phyloP scores from a whole-genome alignment of 345 rosid species.

The Toxicodendron radicans region DNA sequence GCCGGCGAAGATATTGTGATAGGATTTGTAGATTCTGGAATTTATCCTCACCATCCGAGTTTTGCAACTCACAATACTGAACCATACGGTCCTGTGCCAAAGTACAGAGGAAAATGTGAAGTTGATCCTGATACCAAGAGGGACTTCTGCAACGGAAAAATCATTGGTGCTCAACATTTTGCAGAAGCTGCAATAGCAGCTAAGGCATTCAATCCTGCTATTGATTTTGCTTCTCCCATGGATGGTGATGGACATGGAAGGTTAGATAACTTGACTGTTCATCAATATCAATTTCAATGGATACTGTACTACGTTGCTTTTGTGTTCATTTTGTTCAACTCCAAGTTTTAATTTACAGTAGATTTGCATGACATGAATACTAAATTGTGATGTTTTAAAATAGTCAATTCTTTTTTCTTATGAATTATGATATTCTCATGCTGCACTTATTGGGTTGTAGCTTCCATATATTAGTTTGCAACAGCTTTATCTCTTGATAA shows the following conservation, averaged over 20 bases:
- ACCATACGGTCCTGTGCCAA: constrained; percentile 87
- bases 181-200: constrained; percentile 96
- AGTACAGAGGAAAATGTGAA: constrained; percentile 93
- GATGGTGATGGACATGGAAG: constrained; percentile 99
- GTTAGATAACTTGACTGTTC: constrained; percentile 33
- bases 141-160: constrained; percentile 87
- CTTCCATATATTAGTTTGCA: background rate
- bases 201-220: constrained; percentile 78
- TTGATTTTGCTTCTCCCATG: constrained; percentile 94
- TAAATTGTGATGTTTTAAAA: background rate
- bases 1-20: constrained; percentile 96
- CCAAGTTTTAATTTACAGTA: constrained; percentile 3
- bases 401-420: background rate
- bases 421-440: background rate
- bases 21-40: constrained; percentile 96
- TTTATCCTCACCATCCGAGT: constrained; percentile 90
- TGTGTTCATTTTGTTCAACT: background rate
- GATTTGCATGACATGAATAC: constrained; percentile 2
- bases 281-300: constrained; percentile 3
- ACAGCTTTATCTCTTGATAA: background rate
- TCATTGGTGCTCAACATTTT: constrained; percentile 98
- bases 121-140: constrained; percentile 68
- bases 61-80: constrained; percentile 61
- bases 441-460: background rate
- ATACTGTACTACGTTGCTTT: constrained; percentile 1